Percentiles rank a stretch among this genome's conserved stretches.
Conservation (phyloP, 1,284 basidiomycete species). For the Coriolopsis trogii region DNA sequence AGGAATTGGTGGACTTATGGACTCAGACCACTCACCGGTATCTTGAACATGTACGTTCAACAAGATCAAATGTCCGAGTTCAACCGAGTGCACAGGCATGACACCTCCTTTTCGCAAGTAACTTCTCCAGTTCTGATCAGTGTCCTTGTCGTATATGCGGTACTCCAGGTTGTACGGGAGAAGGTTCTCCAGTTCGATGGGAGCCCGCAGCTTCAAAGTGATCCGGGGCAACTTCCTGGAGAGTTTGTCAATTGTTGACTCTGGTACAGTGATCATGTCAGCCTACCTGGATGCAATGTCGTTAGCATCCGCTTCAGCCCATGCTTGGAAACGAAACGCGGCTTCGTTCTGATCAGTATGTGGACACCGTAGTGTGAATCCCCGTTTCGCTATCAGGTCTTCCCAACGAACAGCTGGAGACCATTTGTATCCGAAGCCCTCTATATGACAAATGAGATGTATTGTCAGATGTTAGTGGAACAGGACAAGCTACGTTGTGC, state of each 20-base stretch:
- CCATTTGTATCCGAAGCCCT: slow-evolving; percentile 96
- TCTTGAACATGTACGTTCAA: slow-evolving; percentile 92
- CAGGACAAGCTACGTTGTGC: no score
- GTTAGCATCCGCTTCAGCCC: slow-evolving; percentile 79
- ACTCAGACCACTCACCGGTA: slow-evolving; percentile 58
- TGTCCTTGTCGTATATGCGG: slow-evolving; percentile 95
- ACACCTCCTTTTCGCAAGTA: slow-evolving; percentile 93
- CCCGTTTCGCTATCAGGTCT: slow-evolving; percentile 80
- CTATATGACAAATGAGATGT: no score
- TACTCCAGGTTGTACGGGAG: slow-evolving; percentile 97
- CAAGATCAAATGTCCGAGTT: slow-evolving; percentile 92
- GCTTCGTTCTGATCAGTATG: slow-evolving; percentile 85
- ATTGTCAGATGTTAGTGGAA: no score
- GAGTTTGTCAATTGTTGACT: slow-evolving; percentile 3
- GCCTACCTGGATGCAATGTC: slow-evolving; percentile 64
- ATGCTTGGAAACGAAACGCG: slow-evolving; percentile 95
- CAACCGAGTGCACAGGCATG: slow-evolving; percentile 97
- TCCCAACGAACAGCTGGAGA: slow-evolving; percentile 91
- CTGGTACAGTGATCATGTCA: neutral
- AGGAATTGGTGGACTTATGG: neutral
- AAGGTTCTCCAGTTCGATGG: slow-evolving; percentile 95
- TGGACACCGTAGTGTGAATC: slow-evolving; percentile 85
- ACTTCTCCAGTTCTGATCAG: slow-evolving; percentile 90
- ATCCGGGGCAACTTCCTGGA: slow-evolving; percentile 84
- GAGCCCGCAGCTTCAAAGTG: slow-evolving; percentile 88